phyloP scores from a whole-genome alignment of 1,284 basidiomycete species.

The Thelephora terrestris region DNA sequence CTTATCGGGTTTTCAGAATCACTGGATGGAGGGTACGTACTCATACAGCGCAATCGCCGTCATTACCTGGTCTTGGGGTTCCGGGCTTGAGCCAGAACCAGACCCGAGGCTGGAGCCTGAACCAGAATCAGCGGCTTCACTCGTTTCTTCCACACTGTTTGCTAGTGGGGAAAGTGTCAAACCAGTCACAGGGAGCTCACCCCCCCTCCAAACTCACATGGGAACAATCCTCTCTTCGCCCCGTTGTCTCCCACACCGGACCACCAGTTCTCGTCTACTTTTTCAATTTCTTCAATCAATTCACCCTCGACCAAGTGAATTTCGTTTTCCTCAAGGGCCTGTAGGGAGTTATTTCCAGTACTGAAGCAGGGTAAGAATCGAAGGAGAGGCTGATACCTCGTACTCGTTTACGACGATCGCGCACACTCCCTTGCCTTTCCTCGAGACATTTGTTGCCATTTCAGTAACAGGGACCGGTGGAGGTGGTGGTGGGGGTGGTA shows the following conservation, averaged over 20 bases:
- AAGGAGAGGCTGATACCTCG: conserved; percentile 37
- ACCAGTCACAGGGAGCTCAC: background rate
- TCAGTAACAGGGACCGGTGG: conserved; percentile 13
- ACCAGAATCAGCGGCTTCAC: conserved; percentile 17
- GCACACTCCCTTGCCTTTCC: conserved; percentile 37
- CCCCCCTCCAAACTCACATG: conserved; percentile 35
- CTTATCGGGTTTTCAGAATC: background rate
- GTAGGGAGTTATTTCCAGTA: background rate
- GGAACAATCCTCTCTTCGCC: conserved; percentile 61
- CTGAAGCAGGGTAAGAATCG: background rate
- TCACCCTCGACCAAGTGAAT: conserved; percentile 75
- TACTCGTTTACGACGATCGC: conserved; percentile 73
- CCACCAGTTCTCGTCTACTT: conserved; percentile 86
- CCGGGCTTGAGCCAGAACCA: conserved; percentile 17
- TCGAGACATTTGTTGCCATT: conserved; percentile 14
- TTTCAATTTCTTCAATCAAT: conserved; percentile 71
- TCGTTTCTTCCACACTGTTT: conserved; percentile 75
- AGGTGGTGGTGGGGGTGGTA: conserved; percentile 28
- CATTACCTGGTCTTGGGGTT: conserved; percentile 40
- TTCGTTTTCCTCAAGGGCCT: conserved; percentile 80
- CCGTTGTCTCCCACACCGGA: conserved; percentile 58
- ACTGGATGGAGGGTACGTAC: conserved; percentile 31
- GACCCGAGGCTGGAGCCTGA: conserved; percentile 30
- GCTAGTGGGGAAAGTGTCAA: conserved; percentile 25
- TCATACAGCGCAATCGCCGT: conserved; percentile 71